Percentiles rank a stretch among this genome's conserved stretches.
Conservation (phyloP, 2,329 filamentous ascomycete genomes). For the Bipolaris sorokiniana region DNA sequence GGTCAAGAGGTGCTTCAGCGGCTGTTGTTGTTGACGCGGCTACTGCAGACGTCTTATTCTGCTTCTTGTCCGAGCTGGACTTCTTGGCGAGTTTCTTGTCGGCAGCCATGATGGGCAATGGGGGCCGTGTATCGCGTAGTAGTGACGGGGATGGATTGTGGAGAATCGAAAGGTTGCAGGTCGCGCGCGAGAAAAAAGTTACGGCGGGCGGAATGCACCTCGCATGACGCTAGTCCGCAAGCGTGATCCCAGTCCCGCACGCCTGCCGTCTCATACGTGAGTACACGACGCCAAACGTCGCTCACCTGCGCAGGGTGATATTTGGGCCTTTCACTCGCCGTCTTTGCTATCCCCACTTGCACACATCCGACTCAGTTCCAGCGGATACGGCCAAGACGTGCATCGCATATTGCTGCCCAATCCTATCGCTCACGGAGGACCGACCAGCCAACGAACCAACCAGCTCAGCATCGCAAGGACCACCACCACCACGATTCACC, state of each 20-base stretch:
- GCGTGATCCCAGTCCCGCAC: constrained; percentile 17
- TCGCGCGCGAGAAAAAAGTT: constrained; percentile 30
- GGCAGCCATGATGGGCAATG: constrained; percentile 33
- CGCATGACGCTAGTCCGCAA: constrained; percentile 23
- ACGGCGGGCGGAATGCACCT: constrained; percentile 24
- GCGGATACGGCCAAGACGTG: not conserved
- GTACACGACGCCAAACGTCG: constrained; percentile 27
- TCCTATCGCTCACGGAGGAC: constrained; percentile 9
- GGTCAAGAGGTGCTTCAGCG: constrained; percentile 31
- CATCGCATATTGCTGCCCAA: constrained; percentile 4
- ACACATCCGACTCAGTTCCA: constrained; percentile 2
- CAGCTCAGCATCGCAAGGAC: constrained; percentile 21
- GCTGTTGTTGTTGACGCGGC: constrained; percentile 9
- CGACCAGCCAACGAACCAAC: constrained; percentile 9
- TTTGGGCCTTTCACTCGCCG: constrained; percentile 13
- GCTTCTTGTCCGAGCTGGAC: constrained; percentile 27
- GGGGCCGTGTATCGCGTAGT: constrained; percentile 1
- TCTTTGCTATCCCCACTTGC: constrained; percentile 8
- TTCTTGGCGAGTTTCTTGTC: constrained; percentile 28
- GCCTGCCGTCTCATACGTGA: constrained; percentile 29
- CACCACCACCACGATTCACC: constrained; percentile 20
- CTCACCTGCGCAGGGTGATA: constrained; percentile 24
- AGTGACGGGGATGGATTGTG: constrained; percentile 2
- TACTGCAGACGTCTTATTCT: constrained; percentile 12
- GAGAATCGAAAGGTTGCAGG: constrained; percentile 8